phyloP scores from a whole-genome alignment of 306 rosid genomes.

The Cicer arietinum region DNA sequence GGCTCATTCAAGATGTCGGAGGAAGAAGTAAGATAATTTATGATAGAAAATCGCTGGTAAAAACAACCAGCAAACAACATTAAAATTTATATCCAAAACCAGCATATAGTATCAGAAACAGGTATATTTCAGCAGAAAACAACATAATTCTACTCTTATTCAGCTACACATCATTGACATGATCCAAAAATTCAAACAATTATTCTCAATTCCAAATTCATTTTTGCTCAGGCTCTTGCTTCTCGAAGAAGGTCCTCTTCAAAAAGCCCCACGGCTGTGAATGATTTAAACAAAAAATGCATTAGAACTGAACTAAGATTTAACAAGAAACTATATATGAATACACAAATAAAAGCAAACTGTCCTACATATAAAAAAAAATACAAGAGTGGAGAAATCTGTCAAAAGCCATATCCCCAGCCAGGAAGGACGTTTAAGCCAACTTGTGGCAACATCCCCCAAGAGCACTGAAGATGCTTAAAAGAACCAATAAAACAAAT shows the following conservation, averaged over 20 bases:
- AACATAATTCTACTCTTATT: slow-evolving; percentile 44
- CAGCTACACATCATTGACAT: slow-evolving; percentile 34
- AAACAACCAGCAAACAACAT: slow-evolving; percentile 32
- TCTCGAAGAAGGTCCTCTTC: slow-evolving; percentile 78
- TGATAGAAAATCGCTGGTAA: slow-evolving; percentile 35
- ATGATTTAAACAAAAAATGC: slow-evolving; percentile 35
- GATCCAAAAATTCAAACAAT: slow-evolving; percentile 39
- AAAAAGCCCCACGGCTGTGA: slow-evolving; percentile 82
- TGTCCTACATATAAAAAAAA: background rate
- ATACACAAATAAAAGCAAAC: background rate
- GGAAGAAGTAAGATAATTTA: slow-evolving; percentile 10
- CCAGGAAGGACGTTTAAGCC: slow-evolving; percentile 8
- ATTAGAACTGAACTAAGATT: slow-evolving; percentile 17
- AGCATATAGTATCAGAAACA: slow-evolving; percentile 16
- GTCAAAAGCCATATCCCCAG: slow-evolving; percentile 26
- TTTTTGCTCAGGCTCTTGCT: slow-evolving; percentile 63
- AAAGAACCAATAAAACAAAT: slow-evolving; percentile 1
- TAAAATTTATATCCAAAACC: slow-evolving; percentile 37
- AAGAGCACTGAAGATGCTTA: slow-evolving; percentile 11
- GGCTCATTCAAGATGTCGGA: slow-evolving; percentile 1
- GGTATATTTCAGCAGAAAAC: slow-evolving; percentile 42
- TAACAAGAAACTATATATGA: slow-evolving; percentile 7
- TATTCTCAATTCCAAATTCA: slow-evolving; percentile 46
- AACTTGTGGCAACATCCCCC: slow-evolving; percentile 26
- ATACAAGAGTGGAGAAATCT: slow-evolving; percentile 3